phyloP scores from a whole-genome alignment of 768 basidiomycete genomes.

The Kwoniella pini region DNA sequence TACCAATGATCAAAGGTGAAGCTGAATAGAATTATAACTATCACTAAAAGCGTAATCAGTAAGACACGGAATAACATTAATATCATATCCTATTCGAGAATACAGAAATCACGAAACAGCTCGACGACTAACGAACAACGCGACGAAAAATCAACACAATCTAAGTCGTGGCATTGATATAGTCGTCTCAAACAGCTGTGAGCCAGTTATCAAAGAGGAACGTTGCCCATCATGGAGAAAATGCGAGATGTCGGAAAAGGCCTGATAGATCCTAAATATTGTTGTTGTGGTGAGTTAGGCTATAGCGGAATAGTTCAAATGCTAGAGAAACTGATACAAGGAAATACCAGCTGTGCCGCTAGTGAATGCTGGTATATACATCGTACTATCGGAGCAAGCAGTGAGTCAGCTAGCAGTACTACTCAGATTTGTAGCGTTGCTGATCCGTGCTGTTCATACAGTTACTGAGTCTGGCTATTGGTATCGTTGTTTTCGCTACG shows the following conservation, averaged over 20 bases:
- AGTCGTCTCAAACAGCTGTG: too few relatives aligned
- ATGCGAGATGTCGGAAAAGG: slow-evolving; percentile 17
- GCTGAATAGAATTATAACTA: background rate
- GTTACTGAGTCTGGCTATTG: slow-evolving; percentile 41
- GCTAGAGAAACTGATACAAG: slow-evolving; percentile 9
- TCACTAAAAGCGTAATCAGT: too few relatives aligned
- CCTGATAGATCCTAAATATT: slow-evolving; percentile 68
- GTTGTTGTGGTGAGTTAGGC: slow-evolving; percentile 61
- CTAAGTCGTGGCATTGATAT: too few relatives aligned
- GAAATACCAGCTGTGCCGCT: slow-evolving; percentile 69
- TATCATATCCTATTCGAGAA: too few relatives aligned
- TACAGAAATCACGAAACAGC: background rate
- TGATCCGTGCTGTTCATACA: slow-evolving; percentile 8
- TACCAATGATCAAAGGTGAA: background rate
- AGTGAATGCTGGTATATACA: slow-evolving; percentile 86
- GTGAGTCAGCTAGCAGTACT: slow-evolving; percentile 38
- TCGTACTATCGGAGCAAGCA: slow-evolving; percentile 74
- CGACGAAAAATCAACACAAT: background rate
- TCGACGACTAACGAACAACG: background rate
- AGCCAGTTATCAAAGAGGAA: background rate
- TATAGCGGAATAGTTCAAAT: background rate
- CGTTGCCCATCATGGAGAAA: slow-evolving; percentile 16
- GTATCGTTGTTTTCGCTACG: slow-evolving; percentile 46
- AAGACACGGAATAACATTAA: too few relatives aligned
- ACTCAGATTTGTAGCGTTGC: background rate